Conservation (phyloP, 495 filamentous ascomycete genomes). For the Stereocaulon alpinum region DNA sequence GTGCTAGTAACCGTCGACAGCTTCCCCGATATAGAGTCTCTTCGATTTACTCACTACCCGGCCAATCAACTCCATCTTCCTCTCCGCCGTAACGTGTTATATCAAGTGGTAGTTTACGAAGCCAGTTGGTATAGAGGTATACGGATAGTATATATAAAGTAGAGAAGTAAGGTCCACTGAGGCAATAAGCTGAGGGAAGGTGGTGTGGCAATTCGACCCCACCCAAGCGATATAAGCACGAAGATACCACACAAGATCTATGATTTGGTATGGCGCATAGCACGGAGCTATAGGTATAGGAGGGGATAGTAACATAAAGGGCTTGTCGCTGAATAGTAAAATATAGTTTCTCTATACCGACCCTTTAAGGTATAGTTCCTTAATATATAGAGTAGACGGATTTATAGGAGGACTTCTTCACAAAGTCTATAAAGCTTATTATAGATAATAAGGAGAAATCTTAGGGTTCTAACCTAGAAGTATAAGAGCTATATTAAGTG, state of each 20-base stretch:
- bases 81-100: slow-evolving; percentile 81
- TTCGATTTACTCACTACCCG: slow-evolving; percentile 67
- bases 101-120: slow-evolving; percentile 86
- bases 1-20: slow-evolving; percentile 76
- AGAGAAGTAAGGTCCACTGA: slow-evolving; percentile 72
- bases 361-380: too few relatives aligned
- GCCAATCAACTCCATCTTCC: slow-evolving; percentile 74
- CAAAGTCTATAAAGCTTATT: too few relatives aligned
- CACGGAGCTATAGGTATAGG: slow-evolving; percentile 78
- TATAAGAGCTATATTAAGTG: too few relatives aligned
- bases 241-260: slow-evolving; percentile 81
- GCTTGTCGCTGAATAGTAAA: too few relatives aligned
- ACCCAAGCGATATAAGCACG: slow-evolving; percentile 80
- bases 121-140: slow-evolving; percentile 81
- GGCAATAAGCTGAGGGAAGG: slow-evolving; percentile 72
- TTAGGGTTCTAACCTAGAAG: too few relatives aligned
- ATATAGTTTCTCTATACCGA: too few relatives aligned
- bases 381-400: too few relatives aligned
- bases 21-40: slow-evolving; percentile 83
- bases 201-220: slow-evolving; percentile 76
- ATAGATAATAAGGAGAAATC: too few relatives aligned
- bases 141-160: slow-evolving; percentile 68
- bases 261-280: slow-evolving; percentile 90
- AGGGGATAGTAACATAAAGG: slow-evolving; percentile 75
- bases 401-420: too few relatives aligned